A percentile compares a stretch with the other conserved stretches of the same genome.
Evolutionary conservation across 176 grass and related monocot species (phyloP).

Genomic region (Eremochloa ophiuroides): DNA sequence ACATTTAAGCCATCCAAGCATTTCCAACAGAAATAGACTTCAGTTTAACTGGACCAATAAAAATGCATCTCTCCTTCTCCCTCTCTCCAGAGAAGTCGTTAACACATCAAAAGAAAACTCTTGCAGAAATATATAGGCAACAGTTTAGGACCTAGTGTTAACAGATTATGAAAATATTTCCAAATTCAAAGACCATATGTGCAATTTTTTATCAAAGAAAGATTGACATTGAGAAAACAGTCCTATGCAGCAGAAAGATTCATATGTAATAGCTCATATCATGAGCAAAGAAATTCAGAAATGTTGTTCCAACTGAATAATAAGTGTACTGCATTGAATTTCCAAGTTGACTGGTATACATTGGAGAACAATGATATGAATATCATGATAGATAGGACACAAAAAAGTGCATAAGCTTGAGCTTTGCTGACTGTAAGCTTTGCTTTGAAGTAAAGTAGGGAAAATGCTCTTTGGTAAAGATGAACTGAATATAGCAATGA

Average conservation of each 20-base stretch:
- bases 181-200: neutral
- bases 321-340: neutral
- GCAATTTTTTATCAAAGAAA: too few species aligned
- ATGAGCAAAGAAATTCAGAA: constrained; percentile 1
- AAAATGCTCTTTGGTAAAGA: neutral
- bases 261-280: neutral
- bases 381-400: neutral
- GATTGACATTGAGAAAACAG: too few species aligned
- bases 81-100: neutral
- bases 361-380: neutral
- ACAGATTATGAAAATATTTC: neutral
- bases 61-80: neutral
- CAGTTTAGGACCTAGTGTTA: neutral
- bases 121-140: neutral
- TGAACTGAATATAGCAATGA: constrained; percentile 11
- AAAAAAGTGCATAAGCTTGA: neutral
- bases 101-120: neutral
- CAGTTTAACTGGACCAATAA: neutral
- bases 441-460: neutral
- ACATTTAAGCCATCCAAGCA: neutral
- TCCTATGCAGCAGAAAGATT: too few species aligned
- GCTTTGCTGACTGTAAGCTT: neutral
- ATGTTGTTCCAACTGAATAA: neutral
- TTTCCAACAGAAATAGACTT: neutral
- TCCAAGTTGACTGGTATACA: neutral